Base-by-base conservation (phyloP, 768 basidiomycete species). In the Mycena metata region DNA sequence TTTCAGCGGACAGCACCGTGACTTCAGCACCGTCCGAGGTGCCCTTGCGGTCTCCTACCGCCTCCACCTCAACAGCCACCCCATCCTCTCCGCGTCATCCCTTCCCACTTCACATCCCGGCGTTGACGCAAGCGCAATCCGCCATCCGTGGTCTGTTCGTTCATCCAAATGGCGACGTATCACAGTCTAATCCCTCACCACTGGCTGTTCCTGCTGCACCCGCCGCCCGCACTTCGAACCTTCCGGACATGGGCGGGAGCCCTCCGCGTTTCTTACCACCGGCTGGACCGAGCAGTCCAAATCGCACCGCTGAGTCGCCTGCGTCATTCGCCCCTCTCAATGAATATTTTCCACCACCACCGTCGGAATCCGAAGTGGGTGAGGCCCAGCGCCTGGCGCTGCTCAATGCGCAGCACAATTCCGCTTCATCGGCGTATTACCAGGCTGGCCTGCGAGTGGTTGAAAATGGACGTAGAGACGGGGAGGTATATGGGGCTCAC, bases 1-100 rank as follows among this genome's bases (percentile, higher is more conserved):
- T 82, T 64, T 83, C 85, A 0, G 80, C 77, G 5, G 84, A 86
- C 66, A 85, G 83, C 67, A 80, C 80, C 7, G 58, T 77, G n/a
- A 80, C 83, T 9, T 69, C 84, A 21, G 78, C 58, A 8, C 71
- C 74, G 10, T 73, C 76, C 17, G 71, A 77, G 49, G 70, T 54
- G 21, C 70, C 69, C 21, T 59, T 5, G 9, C 64, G 45, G 30
- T 69, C 57, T 50, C 67, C 72, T 19, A 70, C 77, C 1, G 60
- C 70, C 13, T 39, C 55, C 3, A 36, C 59, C 5, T 64, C 71
- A 1, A 65, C 63, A 30, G 30, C 43, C 17, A 45, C 59, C 42
- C 12, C 59, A 45, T 54, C 57, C 36, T 59, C 66, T 17, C 58
- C 59, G 43, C 33, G 68, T 68, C 72, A 66, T 51, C 51, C 74